Percentiles rank a stretch among this genome's conserved stretches.
These are phyloP conservation scores for Diaporthe sp. DNA, from an alignment of 2,329 filamentous ascomycete genomes.

Conservation along the genomic window DNA sequence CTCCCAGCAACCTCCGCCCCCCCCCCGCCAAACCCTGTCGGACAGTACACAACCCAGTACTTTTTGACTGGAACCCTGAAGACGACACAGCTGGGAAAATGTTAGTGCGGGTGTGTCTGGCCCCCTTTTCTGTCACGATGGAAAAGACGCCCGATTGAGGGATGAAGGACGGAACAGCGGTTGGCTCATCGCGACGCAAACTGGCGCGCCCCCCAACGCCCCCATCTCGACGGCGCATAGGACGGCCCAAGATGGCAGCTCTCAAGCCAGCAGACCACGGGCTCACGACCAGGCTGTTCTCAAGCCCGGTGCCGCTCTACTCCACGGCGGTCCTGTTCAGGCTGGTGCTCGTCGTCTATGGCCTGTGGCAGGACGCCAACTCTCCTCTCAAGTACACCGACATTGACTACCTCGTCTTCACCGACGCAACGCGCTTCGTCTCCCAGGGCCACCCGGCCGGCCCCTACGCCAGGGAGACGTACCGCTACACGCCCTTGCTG, in stretches of 20 bases:
- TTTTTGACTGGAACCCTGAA: neutral
- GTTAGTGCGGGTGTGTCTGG: neutral
- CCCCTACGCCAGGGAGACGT: constrained; percentile 92
- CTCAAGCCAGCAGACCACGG: constrained; percentile 3
- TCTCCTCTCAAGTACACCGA: constrained; percentile 98
- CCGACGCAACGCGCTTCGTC: constrained; percentile 88
- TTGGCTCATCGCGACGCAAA: neutral
- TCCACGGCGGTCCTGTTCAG: constrained; percentile 75
- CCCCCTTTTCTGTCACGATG: too few relatives aligned
- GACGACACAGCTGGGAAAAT: neutral
- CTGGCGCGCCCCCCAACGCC: neutral
- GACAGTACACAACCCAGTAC: too few relatives aligned
- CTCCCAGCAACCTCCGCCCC: neutral
- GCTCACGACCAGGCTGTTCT: constrained; percentile 51
- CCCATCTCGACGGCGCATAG: neutral
- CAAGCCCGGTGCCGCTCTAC: constrained; percentile 65
- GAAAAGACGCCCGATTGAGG: too few relatives aligned
- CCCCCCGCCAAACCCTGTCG: neutral
- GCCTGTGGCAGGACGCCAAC: constrained; percentile 91
- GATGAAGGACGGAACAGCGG: neutral
- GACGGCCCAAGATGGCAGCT: constrained; percentile 12
- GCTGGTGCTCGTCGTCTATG: constrained; percentile 83
- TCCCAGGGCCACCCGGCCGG: constrained; percentile 68
- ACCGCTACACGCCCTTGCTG: constrained; percentile 94
- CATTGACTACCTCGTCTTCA: constrained; percentile 99